phyloP scores from a whole-genome alignment of 768 basidiomycete genomes.

The Symmetrospora coprosmae region DNA sequence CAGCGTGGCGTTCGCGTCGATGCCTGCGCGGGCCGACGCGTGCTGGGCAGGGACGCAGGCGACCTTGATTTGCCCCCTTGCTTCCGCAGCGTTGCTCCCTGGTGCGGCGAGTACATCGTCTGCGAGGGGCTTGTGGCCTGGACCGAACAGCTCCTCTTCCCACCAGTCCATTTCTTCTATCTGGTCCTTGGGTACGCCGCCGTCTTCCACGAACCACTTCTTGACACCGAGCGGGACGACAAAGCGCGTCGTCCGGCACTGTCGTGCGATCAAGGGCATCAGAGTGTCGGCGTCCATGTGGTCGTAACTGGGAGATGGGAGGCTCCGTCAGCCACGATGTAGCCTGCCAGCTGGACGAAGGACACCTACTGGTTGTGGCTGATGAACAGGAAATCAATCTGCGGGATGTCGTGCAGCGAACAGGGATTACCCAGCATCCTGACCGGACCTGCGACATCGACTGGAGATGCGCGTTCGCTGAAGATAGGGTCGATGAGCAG shows the following conservation, averaged over 20 bases:
- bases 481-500: slow-evolving; percentile 43
- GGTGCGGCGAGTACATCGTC: slow-evolving; percentile 26
- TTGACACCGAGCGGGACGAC: slow-evolving; percentile 40
- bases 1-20: slow-evolving; percentile 38
- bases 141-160: slow-evolving; percentile 36
- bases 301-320: slow-evolving; percentile 38
- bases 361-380: slow-evolving; percentile 42
- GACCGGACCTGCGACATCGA: slow-evolving; percentile 35
- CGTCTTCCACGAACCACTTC: slow-evolving; percentile 36
- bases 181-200: slow-evolving; percentile 28
- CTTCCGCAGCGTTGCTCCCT: too few species aligned
- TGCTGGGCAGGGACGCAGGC: slow-evolving; percentile 43
- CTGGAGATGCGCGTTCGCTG: slow-evolving; percentile 36
- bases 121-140: slow-evolving; percentile 40
- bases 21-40: slow-evolving; percentile 39
- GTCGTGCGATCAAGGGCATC: slow-evolving; percentile 32
- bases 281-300: slow-evolving; percentile 39
- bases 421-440: slow-evolving; percentile 39
- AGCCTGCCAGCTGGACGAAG: background rate
- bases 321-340: too few species aligned
- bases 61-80: slow-evolving; percentile 34
- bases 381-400: slow-evolving; percentile 40
- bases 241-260: slow-evolving; percentile 34
- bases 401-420: slow-evolving; percentile 39
- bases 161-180: slow-evolving; percentile 24